These are phyloP conservation scores for Moricandia moricandioides DNA, from an alignment of 345 rosid genomes.

Conservation along the genomic window DNA sequence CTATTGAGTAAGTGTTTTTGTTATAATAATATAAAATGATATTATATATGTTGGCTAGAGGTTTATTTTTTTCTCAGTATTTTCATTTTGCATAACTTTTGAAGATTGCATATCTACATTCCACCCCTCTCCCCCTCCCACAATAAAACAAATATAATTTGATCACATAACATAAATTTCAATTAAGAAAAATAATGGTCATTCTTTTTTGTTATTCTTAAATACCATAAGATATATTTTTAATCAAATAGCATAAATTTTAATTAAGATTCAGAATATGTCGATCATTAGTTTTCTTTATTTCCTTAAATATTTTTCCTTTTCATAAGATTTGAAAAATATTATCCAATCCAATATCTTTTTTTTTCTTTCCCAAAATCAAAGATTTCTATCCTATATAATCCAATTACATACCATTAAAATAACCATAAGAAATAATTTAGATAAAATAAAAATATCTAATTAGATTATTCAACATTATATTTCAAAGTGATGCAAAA, in stretches of 20 bases:
- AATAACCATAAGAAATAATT: not conserved
- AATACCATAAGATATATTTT: not conserved
- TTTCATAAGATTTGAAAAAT: not conserved
- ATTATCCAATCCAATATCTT: not conserved
- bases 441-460: not conserved
- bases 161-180: not conserved
- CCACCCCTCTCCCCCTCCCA: not conserved
- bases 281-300: not conserved
- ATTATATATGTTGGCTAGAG: not conserved
- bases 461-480: too few species aligned
- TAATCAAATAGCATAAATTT: not conserved
- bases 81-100: not conserved
- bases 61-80: not conserved
- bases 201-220: not conserved
- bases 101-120: not conserved
- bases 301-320: not conserved
- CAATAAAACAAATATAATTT: not conserved
- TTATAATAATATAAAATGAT: not conserved
- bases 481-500: constrained; percentile 20
- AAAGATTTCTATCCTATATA: not conserved
- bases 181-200: not conserved
- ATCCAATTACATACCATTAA: not conserved
- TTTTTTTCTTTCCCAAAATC: not conserved
- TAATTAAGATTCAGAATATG: not conserved
- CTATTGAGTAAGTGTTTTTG: not conserved